Base-by-base conservation (phyloP, 2,329 filamentous ascomycete species). In the Aspergillus uvarum region DNA sequence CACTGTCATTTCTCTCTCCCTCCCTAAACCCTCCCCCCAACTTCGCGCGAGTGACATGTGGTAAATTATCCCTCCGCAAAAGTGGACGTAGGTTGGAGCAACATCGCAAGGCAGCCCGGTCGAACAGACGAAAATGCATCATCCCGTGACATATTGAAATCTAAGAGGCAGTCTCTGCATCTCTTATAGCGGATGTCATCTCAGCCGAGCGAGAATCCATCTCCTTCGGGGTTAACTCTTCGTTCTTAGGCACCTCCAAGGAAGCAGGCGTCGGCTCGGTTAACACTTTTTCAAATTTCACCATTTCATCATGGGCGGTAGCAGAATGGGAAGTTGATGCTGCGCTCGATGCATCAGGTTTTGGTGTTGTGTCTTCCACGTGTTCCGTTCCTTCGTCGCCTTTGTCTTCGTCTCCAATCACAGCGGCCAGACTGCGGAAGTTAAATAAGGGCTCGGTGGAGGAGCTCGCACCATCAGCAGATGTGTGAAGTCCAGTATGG, bases 401-500 rank as follows among this genome's bases (percentile, higher is more conserved):
- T 59, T 83, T 81, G 47, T 87, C 84, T 53, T 87, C 83, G 44
- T 84, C 86, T 0, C 88, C 90, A 31, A 97, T 90, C 73, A 96
- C 91, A 63, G 91, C 90, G 2, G 91, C 90, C 22, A 98, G 79
- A 67, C 92, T 96, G 58, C 87, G 84, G 72, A 97, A 97, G 74
- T 96, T 97, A 76, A 96, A 95, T 85, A 96, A 87, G 3, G 92
- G 86, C 71, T 97, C 93, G 0, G 83, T 79, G 50, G 82, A 82
- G 4, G 80, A 69, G 57, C 80, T 83, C 5, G 76, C 77, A 65
- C 77, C 77, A 14, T 82, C 80, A 4, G 82, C 79, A 1, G 80
- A 79, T 1, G 31, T 16, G 22, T 52, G 51, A 29, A 54, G 48
- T 3, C 82, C 79, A 3, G 67, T 55, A 21, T 70, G 71, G 22